phyloP scores from a whole-genome alignment of 441 rosid species.

The Rhodomyrtus psidioides region DNA sequence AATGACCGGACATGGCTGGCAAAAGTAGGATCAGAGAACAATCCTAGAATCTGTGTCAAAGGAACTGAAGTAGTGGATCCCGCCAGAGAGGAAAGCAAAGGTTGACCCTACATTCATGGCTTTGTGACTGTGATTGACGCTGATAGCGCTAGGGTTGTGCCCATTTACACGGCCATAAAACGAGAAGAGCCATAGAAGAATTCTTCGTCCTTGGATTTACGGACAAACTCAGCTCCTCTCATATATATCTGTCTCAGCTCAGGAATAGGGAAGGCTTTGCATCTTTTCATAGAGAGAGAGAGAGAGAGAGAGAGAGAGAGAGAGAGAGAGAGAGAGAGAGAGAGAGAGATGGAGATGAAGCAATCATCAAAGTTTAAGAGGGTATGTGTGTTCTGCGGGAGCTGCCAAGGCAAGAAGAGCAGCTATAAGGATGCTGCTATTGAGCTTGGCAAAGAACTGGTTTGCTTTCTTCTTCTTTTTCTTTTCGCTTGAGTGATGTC shows the following conservation, averaged over 20 bases:
- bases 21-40: not conserved
- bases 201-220: not conserved
- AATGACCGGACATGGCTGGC: not conserved
- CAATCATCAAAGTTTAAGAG: conserved; percentile 54
- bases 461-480: conserved; percentile 1
- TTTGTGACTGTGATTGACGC: not conserved
- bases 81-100: not conserved
- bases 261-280: not conserved
- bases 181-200: not conserved
- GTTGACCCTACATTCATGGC: not conserved
- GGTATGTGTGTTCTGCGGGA: conserved; percentile 92
- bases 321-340: conserved; percentile 12
- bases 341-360: conserved; percentile 28
- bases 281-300: not conserved
- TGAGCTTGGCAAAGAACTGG: conserved; percentile 83
- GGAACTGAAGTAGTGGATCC: not conserved
- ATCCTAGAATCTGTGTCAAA: not conserved
- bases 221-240: not conserved
- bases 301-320: conserved; percentile 4
- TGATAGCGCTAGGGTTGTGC: not conserved
- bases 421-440: conserved; percentile 78
- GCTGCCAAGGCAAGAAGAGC: conserved; percentile 79
- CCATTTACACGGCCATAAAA: not conserved
- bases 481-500: not conserved
- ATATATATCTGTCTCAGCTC: not conserved